Evolutionary conservation across 495 filamentous ascomycete species (phyloP).

Genomic region (Thozetella sp.): DNA sequence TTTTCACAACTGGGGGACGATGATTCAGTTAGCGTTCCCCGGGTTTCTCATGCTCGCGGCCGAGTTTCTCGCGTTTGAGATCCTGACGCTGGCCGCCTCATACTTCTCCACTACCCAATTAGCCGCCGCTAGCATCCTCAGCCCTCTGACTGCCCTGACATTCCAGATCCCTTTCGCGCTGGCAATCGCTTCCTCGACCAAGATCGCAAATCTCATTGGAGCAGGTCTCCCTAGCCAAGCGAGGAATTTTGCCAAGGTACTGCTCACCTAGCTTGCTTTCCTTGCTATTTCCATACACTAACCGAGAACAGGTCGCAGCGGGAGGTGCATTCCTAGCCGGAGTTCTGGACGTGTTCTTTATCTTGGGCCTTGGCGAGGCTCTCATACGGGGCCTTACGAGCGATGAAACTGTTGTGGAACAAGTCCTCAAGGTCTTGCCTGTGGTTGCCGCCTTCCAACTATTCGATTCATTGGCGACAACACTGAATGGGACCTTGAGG

Average conservation of each 20-base stretch:
- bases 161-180: slow-evolving; percentile 66
- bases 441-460: neutral
- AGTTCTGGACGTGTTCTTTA: neutral
- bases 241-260: slow-evolving; percentile 67
- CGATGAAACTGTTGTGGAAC: neutral
- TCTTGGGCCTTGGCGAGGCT: neutral
- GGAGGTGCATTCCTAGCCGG: neutral
- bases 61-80: slow-evolving; percentile 84
- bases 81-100: slow-evolving; percentile 71
- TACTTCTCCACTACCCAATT: slow-evolving; percentile 71
- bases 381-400: neutral
- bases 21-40: slow-evolving; percentile 85
- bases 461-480: neutral
- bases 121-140: slow-evolving; percentile 63
- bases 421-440: neutral
- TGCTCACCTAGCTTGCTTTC: too few relatives aligned
- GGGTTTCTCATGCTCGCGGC: slow-evolving; percentile 92
- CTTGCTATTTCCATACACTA: too few relatives aligned
- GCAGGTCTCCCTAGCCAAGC: slow-evolving; percentile 71
- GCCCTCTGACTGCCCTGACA: slow-evolving; percentile 53
- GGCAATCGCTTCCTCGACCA: slow-evolving; percentile 61
- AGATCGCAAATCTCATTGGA: slow-evolving; percentile 65
- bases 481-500: neutral
- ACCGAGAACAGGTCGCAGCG: neutral
- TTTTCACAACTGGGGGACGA: slow-evolving; percentile 78